These are phyloP conservation scores for Bipolaris zeicola DNA, from an alignment of 2,329 filamentous ascomycete species.

Conservation along the genomic window DNA sequence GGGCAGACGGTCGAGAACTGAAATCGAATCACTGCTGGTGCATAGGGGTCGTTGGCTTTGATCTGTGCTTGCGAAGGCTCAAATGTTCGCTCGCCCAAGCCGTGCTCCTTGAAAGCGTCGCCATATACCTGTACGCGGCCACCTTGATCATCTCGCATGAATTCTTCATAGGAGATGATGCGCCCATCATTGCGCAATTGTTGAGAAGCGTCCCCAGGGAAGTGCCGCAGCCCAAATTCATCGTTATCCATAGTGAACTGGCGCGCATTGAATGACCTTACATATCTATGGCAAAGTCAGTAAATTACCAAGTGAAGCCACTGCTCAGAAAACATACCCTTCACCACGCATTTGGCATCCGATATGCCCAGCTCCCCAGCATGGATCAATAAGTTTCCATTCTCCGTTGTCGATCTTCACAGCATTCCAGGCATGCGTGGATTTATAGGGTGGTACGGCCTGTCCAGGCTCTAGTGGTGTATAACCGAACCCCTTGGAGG, in stretches of 20 bases:
- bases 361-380: conserved; percentile 87
- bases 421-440: conserved; percentile 89
- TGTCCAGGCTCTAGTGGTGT: conserved; percentile 66
- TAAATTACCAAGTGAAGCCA: conserved; percentile 9
- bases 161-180: conserved; percentile 77
- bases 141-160: conserved; percentile 65
- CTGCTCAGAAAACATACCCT: conserved; percentile 59
- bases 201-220: conserved; percentile 68
- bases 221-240: conserved; percentile 81
- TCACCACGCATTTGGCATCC: conserved; percentile 29
- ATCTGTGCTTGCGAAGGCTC: conserved; percentile 66
- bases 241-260: conserved; percentile 71
- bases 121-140: conserved; percentile 50
- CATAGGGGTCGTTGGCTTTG: conserved; percentile 58
- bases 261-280: conserved; percentile 66
- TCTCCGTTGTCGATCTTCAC: conserved; percentile 82
- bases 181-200: conserved; percentile 79
- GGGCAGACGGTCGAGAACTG: conserved; percentile 79
- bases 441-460: conserved; percentile 65
- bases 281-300: conserved; percentile 56
- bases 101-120: conserved; percentile 49
- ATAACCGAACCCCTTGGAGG: conserved; percentile 87
- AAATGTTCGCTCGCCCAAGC: conserved; percentile 63
- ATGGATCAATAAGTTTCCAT: conserved; percentile 91
- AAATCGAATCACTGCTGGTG: conserved; percentile 66